Evolutionary conservation across 2,329 filamentous ascomycete genomes (phyloP), one percentile per base, ranked within the genome.

Genomic region (Cytospora chrysosperma): DNA sequence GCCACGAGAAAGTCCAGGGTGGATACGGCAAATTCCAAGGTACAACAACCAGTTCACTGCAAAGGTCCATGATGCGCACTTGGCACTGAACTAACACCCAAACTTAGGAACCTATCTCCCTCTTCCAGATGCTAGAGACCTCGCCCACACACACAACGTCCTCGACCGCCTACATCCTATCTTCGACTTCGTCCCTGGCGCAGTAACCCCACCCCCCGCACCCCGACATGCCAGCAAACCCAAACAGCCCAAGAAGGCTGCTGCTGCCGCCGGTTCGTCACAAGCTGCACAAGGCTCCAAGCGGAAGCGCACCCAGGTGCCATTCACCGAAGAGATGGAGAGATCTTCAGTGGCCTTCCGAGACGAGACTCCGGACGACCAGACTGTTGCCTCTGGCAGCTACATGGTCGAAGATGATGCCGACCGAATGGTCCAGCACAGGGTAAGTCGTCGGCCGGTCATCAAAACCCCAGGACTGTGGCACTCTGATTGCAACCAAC

Each of bases 1-100:
- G 90, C 6, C 95, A 99, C 74, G 95, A 98, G 79, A 99, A 99
- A 79, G 93, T 99, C 7, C 95, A 99, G 75, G 95, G 94, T 68
- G 95, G 95, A 19, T 98, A 98, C 76, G 95, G 95, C 71, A 98
- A 98, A 86, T 99, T 98, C 70, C 95, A 99, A 81, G 93, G 90
- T 92, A 72, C 52, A 77, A 37, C 32, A 49, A 28, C 26, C 52
- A 8, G 24, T 13, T 52, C 37, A 43, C 12, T 15, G 4, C 28
- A 6, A 24, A 30, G 7, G 4, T n/a, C n/a, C n/a, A n/a, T n/a
- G n/a, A n/a, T n/a, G n/a, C n/a, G n/a, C n/a, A n/a, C n/a, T n/a
- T n/a, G n/a, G n/a, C n/a, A n/a, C n/a, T n/a, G n/a, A 26, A 40
- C 27, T 65, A n/a, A 64, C 63, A 24, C 53, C 63, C 68, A 58